Conservation (phyloP, 192 early-diverging fungal genomes). For the Thamnidium elegans region DNA sequence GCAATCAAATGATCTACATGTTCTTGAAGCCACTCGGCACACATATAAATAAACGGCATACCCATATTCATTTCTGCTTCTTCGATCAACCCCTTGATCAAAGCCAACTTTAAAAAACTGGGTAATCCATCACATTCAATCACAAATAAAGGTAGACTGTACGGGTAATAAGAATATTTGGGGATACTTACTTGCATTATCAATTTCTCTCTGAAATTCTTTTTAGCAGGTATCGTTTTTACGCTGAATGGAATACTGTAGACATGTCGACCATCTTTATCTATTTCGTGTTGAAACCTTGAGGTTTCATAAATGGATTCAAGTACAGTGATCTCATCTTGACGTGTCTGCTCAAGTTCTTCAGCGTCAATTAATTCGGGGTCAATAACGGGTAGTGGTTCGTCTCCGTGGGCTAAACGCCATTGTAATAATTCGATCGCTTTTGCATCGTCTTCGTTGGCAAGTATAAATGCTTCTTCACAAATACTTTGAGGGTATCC, state of each 20-base stretch:
- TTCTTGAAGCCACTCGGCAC: conserved; percentile 55
- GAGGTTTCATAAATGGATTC: conserved; percentile 63
- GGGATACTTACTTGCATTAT: conserved; percentile 49
- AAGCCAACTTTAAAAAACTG: conserved; percentile 63
- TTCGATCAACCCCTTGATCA: conserved; percentile 50
- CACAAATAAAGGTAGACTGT: conserved; percentile 60
- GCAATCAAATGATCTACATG: conserved; percentile 44
- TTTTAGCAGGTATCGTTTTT: not conserved
- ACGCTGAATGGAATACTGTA: conserved; percentile 6
- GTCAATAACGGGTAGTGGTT: conserved; percentile 33
- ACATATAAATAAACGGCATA: conserved; percentile 57
- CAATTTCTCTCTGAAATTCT: not conserved
- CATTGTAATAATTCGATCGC: conserved; percentile 54
- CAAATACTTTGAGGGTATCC: conserved; percentile 58
- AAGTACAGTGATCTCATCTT: conserved; percentile 64
- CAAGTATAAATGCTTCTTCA: conserved; percentile 43
- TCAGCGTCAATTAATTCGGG: conserved; percentile 34
- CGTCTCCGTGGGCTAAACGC: conserved; percentile 49
- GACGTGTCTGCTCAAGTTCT: conserved; percentile 31
- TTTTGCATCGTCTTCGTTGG: conserved; percentile 46
- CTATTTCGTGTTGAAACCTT: conserved; percentile 38
- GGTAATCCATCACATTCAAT: conserved; percentile 64
- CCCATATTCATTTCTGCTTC: conserved; percentile 40
- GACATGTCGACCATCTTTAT: not conserved
- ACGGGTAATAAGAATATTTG: conserved; percentile 59